These are phyloP conservation scores for Bullera alba DNA, from an alignment of 768 basidiomycete genomes.

Conservation along the genomic window DNA sequence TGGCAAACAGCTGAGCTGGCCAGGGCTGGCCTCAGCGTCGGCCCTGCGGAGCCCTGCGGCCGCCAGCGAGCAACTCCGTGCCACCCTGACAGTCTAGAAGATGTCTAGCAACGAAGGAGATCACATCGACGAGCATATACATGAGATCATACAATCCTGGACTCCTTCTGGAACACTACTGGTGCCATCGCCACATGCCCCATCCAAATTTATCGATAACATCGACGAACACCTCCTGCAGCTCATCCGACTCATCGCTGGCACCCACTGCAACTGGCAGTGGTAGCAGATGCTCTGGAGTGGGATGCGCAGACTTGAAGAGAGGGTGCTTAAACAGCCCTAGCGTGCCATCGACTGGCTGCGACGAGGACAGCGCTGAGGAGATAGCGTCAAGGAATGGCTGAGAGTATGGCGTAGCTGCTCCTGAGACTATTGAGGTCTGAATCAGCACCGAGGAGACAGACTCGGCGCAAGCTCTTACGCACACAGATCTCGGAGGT, in stretches of 20 bases:
- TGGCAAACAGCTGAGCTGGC: no score
- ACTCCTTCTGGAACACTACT: no score
- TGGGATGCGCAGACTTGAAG: conserved; percentile 65
- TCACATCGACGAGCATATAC: no score
- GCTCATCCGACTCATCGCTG: conserved; percentile 52
- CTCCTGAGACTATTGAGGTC: conserved; percentile 14
- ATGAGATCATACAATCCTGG: no score
- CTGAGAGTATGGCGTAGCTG: conserved; percentile 13
- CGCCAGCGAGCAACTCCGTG: no score
- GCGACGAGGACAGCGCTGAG: conserved; percentile 10
- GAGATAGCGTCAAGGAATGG: conserved; percentile 18
- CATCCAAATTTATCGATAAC: conserved; percentile 33
- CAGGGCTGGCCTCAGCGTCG: no score
- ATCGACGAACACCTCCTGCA: conserved; percentile 24
- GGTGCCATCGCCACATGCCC: conserved; percentile 35
- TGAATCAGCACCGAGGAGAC: background rate
- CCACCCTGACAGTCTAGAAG: no score
- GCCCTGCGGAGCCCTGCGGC: no score
- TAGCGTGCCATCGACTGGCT: conserved; percentile 7
- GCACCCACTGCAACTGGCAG: conserved; percentile 71
- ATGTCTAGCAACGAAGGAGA: no score
- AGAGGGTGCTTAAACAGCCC: conserved; percentile 55
- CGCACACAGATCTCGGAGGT: conserved; percentile 37
- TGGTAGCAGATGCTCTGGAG: conserved; percentile 75
- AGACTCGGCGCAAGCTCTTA: conserved; percentile 3